Evolutionary conservation across 129 eudicot genomes (phyloP).

Genomic region (Flaveria bidentis): DNA sequence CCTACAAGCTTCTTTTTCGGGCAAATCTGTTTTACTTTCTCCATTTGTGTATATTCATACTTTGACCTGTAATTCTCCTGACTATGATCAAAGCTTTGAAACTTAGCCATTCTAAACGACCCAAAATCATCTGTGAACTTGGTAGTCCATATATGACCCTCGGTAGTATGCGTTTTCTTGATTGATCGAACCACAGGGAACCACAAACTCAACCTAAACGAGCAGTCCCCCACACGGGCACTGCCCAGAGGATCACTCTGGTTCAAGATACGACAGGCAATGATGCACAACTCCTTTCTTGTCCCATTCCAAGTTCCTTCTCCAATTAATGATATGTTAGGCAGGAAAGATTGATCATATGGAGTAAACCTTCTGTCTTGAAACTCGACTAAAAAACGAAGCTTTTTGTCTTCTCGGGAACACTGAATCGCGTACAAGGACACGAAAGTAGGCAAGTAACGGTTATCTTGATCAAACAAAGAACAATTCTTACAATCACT

Average conservation of each 20-base stretch:
- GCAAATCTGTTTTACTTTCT: constrained; percentile 45
- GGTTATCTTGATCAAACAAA: constrained; percentile 26
- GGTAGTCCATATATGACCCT: constrained; percentile 66
- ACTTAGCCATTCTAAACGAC: constrained; percentile 38
- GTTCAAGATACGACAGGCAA: constrained; percentile 55
- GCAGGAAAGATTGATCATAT: constrained; percentile 34
- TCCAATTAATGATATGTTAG: constrained; percentile 48
- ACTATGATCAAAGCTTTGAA: constrained; percentile 39
- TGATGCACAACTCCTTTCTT: constrained; percentile 42
- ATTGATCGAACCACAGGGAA: constrained; percentile 50
- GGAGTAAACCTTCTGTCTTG: constrained; percentile 31
- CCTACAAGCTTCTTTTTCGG: constrained; percentile 28
- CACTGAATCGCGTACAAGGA: constrained; percentile 55
- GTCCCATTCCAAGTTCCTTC: constrained; percentile 75
- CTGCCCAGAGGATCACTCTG: constrained; percentile 26
- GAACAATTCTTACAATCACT: constrained; percentile 42
- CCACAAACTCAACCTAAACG: constrained; percentile 54
- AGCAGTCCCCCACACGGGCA: constrained; percentile 63
- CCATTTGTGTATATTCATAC: constrained; percentile 58
- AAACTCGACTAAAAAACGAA: constrained; percentile 45
- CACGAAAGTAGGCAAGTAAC: constrained; percentile 42
- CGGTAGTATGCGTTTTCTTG: constrained; percentile 33
- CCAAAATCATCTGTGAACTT: constrained; percentile 40
- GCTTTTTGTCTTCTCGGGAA: constrained; percentile 28
- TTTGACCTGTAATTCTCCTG: constrained; percentile 26